Conservation (phyloP, 345 rosid species). For the Salix purpurea region DNA sequence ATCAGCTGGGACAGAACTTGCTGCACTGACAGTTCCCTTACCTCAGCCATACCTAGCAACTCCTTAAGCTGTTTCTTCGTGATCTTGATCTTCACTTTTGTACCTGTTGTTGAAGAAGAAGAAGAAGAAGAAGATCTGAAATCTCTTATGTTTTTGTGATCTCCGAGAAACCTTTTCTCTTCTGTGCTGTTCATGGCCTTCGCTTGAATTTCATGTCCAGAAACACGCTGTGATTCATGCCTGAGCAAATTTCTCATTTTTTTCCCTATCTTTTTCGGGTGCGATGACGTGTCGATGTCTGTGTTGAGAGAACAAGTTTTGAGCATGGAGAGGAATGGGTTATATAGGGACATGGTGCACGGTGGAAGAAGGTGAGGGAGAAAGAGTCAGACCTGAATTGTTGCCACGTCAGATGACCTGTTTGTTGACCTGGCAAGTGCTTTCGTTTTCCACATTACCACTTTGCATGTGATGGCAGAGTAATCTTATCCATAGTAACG, state of each 20-base stretch:
- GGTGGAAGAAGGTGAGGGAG: not conserved
- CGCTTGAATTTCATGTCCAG: not conserved
- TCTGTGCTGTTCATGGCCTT: not conserved
- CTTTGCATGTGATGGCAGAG: not conserved
- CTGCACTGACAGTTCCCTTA: slow-evolving; percentile 35
- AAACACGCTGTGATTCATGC: slow-evolving; percentile 19
- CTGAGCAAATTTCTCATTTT: slow-evolving; percentile 52
- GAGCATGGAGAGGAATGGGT: not conserved
- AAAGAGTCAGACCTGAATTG: slow-evolving; percentile 33
- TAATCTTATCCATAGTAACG: not conserved
- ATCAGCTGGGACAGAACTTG: slow-evolving; percentile 41
- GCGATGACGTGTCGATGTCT: not conserved
- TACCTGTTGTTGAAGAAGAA: not conserved
- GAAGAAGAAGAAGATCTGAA: slow-evolving; percentile 5
- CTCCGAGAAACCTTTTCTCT: slow-evolving; percentile 14
- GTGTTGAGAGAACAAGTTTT: not conserved
- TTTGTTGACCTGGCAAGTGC: slow-evolving; percentile 37
- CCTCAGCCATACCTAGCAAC: slow-evolving; percentile 39
- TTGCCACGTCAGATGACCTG: slow-evolving; percentile 33
- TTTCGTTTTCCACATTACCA: slow-evolving; percentile 28
- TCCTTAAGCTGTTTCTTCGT: slow-evolving; percentile 52
- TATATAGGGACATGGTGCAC: not conserved
- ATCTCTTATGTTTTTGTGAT: not conserved
- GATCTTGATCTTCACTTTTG: slow-evolving; percentile 52
- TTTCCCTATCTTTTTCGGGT: not conserved